Base-by-base conservation (phyloP, 257 asterid species). In the Nicotiana knightiana region DNA sequence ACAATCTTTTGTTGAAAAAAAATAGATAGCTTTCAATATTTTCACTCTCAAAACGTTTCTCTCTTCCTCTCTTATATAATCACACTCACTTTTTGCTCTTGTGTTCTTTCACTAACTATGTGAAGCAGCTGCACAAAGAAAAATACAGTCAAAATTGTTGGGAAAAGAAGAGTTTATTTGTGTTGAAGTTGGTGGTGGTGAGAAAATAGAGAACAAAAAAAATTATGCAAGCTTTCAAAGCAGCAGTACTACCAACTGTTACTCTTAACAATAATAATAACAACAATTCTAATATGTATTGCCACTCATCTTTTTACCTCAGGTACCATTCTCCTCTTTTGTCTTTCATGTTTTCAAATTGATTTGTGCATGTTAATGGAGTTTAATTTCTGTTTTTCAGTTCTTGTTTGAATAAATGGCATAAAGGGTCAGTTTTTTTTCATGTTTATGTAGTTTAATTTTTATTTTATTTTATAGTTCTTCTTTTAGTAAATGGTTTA, bases 251-350 rank as follows among this genome's bases (percentile, higher is more conserved):
- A n/a, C 59, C 89, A 18, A 58, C 85, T 63, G 79, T 81, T 81
- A 15, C 88, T 43, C 81, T 87, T 70, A 77, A 88, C 57, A 89
- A 82, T 73, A 71, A 46, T 37, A 67, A 17, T 30, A 66, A 33
- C 37, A 46, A 21, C 16, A 39, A 53, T 84, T 85, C 91, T 77
- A 92, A 88, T 83, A 85, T 90, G 80, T 93, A 88, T 84, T 89
- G 92, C 93, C 92, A 85, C 81, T 83, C 95, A 73, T 87, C 91
- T 80, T 89, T 89, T 85, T 90, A 88, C 86, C 89, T 88, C 87
- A 91, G 99, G 99, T 94, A 33, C 28, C 1, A 39, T 16, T 12
- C 16, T 75, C 6, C 59, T 48, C 7, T 10, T 33, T 78, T 28
- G 28, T 30, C 9, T 51, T 57, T 1, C 24, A 21, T 21, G 24